Conservation (phyloP, 2,329 filamentous ascomycete species). For the Colletotrichum tofieldiae region DNA sequence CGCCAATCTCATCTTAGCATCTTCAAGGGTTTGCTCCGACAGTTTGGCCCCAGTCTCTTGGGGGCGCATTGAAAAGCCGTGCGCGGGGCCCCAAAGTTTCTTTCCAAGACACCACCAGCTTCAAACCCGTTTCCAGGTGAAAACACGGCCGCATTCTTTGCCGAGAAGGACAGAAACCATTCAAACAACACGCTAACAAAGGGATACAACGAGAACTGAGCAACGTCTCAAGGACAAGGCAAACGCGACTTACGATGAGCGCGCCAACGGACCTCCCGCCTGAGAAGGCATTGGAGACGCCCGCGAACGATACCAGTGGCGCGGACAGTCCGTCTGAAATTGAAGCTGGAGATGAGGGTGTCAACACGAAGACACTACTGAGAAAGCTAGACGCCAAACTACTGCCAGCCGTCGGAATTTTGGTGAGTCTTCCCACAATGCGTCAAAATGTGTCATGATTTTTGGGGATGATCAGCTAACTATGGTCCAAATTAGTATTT, state of each 20-base stretch:
- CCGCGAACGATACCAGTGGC: conserved; percentile 19
- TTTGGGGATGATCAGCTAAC: background rate
- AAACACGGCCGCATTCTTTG: background rate
- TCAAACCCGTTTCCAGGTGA: conserved; percentile 10
- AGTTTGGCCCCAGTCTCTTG: background rate
- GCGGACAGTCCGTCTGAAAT: conserved; percentile 32
- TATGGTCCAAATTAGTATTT: conserved; percentile 57
- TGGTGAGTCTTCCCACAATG: conserved; percentile 46
- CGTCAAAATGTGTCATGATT: too few relatives aligned
- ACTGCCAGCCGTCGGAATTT: conserved; percentile 67
- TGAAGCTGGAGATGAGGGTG: conserved; percentile 30
- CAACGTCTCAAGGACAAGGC: background rate
- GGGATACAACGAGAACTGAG: background rate
- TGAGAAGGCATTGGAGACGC: conserved; percentile 30
- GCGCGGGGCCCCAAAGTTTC: conserved; percentile 17
- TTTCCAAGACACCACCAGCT: conserved; percentile 1
- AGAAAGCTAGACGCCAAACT: conserved; percentile 69
- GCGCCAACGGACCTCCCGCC: conserved; percentile 17
- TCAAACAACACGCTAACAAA: too few relatives aligned
- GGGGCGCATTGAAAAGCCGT: conserved; percentile 38
- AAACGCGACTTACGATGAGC: conserved; percentile 19
- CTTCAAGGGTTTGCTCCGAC: background rate
- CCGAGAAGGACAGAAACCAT: background rate
- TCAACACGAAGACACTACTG: conserved; percentile 72
- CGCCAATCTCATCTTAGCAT: conserved; percentile 21